These are phyloP conservation scores for Sporothrix luriei DNA, from an alignment of 2,329 filamentous ascomycete species.

Conservation along the genomic window DNA sequence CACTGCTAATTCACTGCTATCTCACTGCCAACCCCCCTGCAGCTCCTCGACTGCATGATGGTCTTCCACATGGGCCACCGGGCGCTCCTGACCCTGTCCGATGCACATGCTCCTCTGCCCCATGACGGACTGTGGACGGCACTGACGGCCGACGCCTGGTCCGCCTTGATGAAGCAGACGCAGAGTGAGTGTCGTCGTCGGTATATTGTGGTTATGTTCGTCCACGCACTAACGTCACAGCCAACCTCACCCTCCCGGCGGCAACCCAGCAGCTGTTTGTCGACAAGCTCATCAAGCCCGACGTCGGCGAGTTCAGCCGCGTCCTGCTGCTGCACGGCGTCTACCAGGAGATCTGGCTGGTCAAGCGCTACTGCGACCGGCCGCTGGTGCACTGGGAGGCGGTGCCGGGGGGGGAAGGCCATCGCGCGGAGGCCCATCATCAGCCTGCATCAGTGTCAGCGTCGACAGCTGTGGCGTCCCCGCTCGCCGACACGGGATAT, in stretches of 20 bases:
- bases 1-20: not conserved
- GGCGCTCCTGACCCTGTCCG: not conserved
- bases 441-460: no score
- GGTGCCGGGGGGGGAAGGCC: no score
- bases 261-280: slow-evolving; percentile 17
- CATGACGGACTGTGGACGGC: slow-evolving; percentile 16
- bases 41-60: slow-evolving; percentile 22
- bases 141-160: slow-evolving; percentile 3
- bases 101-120: not conserved
- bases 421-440: no score
- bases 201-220: not conserved
- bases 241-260: not conserved
- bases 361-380: slow-evolving; percentile 19
- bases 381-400: not conserved
- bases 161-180: not conserved
- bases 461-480: no score
- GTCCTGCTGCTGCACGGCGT: slow-evolving; percentile 7
- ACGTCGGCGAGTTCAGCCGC: slow-evolving; percentile 17
- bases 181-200: not conserved
- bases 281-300: slow-evolving; percentile 11
- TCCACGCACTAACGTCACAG: not conserved
- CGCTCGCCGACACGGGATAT: no score
- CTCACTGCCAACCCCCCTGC: no score
- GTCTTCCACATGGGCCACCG: slow-evolving; percentile 13
- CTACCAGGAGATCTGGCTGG: slow-evolving; percentile 23